Evolutionary conservation across 2,329 filamentous ascomycete species (phyloP).

Genomic region (Botrytis galanthina): DNA sequence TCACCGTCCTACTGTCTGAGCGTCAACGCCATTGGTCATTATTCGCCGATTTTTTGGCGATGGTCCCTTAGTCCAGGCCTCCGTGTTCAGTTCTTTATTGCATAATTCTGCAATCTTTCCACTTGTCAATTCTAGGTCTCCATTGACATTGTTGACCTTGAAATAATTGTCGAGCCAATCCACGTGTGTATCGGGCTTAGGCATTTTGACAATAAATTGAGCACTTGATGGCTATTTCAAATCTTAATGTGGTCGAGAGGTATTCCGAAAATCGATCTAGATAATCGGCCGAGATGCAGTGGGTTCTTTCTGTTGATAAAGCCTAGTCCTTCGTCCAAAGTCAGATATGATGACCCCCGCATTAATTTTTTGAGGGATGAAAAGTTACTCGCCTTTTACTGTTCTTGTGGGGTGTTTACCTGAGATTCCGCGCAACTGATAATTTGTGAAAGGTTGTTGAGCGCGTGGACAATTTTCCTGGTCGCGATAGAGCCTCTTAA

Average conservation of each 20-base stretch:
- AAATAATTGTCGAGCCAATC: neutral
- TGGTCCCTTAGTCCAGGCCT: neutral
- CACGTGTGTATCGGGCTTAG: neutral
- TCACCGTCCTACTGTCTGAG: neutral
- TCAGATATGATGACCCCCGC: neutral
- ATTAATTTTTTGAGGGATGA: neutral
- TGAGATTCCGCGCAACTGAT: neutral
- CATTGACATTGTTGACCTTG: neutral
- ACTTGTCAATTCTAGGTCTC: neutral
- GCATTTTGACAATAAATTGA: neutral
- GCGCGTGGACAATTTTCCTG: neutral
- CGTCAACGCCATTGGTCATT: slow-evolving; percentile 2
- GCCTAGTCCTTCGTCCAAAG: neutral
- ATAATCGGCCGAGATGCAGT: neutral
- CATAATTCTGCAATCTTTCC: neutral
- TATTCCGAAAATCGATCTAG: neutral
- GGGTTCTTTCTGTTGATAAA: neutral
- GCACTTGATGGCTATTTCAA: neutral
- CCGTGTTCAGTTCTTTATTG: neutral
- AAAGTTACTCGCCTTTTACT: neutral
- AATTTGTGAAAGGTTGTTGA: neutral
- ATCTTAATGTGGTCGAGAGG: neutral
- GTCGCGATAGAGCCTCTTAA: neutral
- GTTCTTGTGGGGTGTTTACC: neutral
- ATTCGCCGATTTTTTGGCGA: neutral